Evolutionary conservation across 495 filamentous ascomycete genomes (phyloP), one percentile per base, ranked within the genome.

Genomic region (Aspergillus mulundensis): DNA sequence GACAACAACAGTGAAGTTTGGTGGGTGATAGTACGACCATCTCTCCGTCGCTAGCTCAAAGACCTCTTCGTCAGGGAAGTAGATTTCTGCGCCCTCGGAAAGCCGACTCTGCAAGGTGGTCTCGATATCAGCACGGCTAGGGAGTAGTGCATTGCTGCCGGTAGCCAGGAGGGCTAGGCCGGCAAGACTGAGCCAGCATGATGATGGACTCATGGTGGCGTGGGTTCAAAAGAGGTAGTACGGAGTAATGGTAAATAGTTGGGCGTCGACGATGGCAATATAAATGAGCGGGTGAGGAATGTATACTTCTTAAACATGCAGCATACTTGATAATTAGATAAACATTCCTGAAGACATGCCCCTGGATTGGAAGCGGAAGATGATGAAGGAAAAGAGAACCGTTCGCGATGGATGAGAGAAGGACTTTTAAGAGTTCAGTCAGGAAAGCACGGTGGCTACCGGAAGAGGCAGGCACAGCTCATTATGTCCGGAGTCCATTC

Each of bases 1-100:
- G 16, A 61, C 58, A 19, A 61, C 58, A 15, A 61, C 48, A 5
- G 47, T 61, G 19, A 61, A 48, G 32, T 53, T 61, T 0, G 58
- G 58, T 5, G 41, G n/a, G 4, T 47, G n/a, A 5, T 40, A 61
- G 5, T 49, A 7, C 11, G 58, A 61, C 53, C 53, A 56, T 40
- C 58, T 38, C 1, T 50, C 53, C 3, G 49, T 56, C 2, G 58
- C 58, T 30, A 24, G 19, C 5, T 32, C 36, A 14, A 56, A 61
- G 1, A 16, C 16, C 0, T 23, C 42, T 15, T 32, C 28, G 16
- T 45, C 20, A 14, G 58, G 58, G 23, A 56, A 55, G 34, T 53
- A 56, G 18, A 61, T 56, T 1, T 47, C 30, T 4, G 58, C 53
- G 6, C 28, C 25, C 5, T 19, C 23, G 7, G 58, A 61, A 25